Evolutionary conservation across 768 basidiomycete genomes (phyloP).

Genomic region (Mycena vulgaris): DNA sequence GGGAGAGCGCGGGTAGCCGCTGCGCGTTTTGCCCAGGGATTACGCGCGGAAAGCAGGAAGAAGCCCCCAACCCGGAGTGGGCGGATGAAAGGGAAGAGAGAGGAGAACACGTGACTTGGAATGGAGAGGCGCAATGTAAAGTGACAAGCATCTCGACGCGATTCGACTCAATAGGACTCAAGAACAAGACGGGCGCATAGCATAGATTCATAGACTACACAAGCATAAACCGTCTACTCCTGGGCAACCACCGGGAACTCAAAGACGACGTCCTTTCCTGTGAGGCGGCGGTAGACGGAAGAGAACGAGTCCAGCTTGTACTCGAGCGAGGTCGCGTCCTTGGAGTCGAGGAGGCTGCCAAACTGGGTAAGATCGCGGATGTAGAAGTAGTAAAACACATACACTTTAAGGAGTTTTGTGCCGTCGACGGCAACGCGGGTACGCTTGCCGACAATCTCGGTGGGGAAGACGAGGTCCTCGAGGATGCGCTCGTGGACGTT

Average conservation of each 20-base stretch:
- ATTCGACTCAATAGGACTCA: no score
- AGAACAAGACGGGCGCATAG: no score
- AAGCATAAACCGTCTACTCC: conserved; percentile 64
- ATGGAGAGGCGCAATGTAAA: no score
- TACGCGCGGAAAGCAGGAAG: conserved; percentile 26
- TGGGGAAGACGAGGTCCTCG: conserved; percentile 98
- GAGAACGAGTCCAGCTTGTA: conserved; percentile 99
- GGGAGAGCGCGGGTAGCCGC: conserved; percentile 38
- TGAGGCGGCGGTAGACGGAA: conserved; percentile 94
- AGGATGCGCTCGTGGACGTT: conserved; percentile 98
- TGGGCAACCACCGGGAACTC: conserved; percentile 88
- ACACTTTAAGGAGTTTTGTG: conserved; percentile 98
- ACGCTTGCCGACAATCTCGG: conserved; percentile 99
- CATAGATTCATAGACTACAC: conserved; percentile 32
- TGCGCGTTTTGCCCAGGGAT: conserved; percentile 7
- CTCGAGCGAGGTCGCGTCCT: conserved; percentile 97
- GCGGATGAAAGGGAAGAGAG: conserved; percentile 60
- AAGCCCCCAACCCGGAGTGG: conserved; percentile 49
- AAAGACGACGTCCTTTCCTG: conserved; percentile 97
- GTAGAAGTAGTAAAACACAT: conserved; percentile 54
- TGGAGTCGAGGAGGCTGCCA: conserved; percentile 94
- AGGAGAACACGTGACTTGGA: background rate
- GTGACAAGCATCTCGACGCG: background rate
- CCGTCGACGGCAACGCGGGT: conserved; percentile 95
- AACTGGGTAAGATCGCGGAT: conserved; percentile 14